These are phyloP conservation scores for Pulicaria dysenterica DNA, from an alignment of 129 eudicot species.

Conservation along the genomic window DNA sequence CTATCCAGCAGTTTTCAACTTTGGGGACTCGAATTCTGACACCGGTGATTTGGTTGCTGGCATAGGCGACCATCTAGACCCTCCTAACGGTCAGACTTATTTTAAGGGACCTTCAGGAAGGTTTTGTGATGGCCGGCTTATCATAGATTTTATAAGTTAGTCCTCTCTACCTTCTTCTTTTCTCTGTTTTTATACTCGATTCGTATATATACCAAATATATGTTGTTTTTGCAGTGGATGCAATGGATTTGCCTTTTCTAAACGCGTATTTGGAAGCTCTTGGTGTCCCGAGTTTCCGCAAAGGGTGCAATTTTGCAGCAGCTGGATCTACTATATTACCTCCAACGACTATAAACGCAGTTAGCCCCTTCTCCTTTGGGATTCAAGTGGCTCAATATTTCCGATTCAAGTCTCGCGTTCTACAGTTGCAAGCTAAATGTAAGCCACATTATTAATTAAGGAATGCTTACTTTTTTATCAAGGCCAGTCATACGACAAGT, in stretches of 20 bases:
- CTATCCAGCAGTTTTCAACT: constrained; percentile 90
- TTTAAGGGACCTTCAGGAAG: constrained; percentile 84
- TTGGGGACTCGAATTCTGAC: constrained; percentile 94
- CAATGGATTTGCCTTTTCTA: constrained; percentile 78
- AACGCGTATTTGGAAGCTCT: constrained; percentile 80
- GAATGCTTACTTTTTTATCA: too few relatives aligned
- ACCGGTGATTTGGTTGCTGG: constrained; percentile 75
- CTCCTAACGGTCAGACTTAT: constrained; percentile 76
- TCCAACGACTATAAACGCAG: constrained; percentile 53
- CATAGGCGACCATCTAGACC: constrained; percentile 42
- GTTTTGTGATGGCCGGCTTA: constrained; percentile 83
- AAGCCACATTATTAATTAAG: constrained; percentile 12
- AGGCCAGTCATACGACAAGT: too few relatives aligned
- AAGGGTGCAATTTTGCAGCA: constrained; percentile 85
- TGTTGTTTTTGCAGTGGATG: constrained; percentile 63
- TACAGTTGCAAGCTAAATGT: constrained; percentile 57
- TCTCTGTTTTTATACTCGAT: constrained; percentile 12
- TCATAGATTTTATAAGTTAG: constrained; percentile 78
- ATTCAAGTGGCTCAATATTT: constrained; percentile 87
- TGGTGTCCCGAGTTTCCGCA: constrained; percentile 64
- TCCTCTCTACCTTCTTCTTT: background rate
- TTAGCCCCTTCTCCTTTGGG: constrained; percentile 80
- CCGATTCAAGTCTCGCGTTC: constrained; percentile 69
- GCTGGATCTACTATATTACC: constrained; percentile 83
- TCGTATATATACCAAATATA: background rate